These are phyloP conservation scores for Colletotrichum filicis DNA, from an alignment of 2,329 filamentous ascomycete genomes.

Conservation along the genomic window DNA sequence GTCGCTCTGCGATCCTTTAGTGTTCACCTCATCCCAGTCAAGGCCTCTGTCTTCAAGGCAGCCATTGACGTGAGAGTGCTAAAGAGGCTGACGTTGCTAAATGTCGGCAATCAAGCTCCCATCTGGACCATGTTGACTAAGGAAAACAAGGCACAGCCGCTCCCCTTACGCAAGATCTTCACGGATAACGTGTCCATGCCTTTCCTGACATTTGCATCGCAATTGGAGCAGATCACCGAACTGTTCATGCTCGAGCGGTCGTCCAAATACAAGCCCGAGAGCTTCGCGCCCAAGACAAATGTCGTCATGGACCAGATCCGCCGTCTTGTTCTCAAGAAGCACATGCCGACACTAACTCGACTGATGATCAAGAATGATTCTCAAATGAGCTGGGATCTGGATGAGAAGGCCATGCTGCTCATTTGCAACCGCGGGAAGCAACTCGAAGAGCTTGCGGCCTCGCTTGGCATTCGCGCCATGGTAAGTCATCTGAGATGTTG, in stretches of 20 bases:
- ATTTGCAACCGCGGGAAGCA: conserved; percentile 60
- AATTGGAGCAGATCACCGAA: conserved; percentile 65
- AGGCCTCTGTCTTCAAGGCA: conserved; percentile 64
- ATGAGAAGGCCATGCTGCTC: conserved; percentile 64
- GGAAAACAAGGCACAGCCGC: conserved; percentile 61
- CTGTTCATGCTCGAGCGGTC: conserved; percentile 69
- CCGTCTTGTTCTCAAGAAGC: conserved; percentile 66
- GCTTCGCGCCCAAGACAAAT: conserved; percentile 60
- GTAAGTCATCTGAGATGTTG: conserved; percentile 53
- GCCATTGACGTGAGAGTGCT: conserved; percentile 68
- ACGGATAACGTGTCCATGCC: conserved; percentile 70
- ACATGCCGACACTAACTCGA: conserved; percentile 62
- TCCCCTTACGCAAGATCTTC: conserved; percentile 68
- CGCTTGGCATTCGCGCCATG: conserved; percentile 63
- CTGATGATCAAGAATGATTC: conserved; percentile 70
- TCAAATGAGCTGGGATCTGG: conserved; percentile 65
- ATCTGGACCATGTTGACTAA: conserved; percentile 69
- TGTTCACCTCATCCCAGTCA: conserved; percentile 70
- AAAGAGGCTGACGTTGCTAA: conserved; percentile 69
- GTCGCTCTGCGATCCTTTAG: conserved; percentile 64
- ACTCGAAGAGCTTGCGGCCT: conserved; percentile 66
- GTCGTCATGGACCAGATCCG: conserved; percentile 69
- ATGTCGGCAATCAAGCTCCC: conserved; percentile 69
- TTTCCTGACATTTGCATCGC: conserved; percentile 65
- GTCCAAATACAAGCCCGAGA: conserved; percentile 61